phyloP scores from a whole-genome alignment of 2,329 filamentous ascomycete genomes.

The Sporothrix inflata region DNA sequence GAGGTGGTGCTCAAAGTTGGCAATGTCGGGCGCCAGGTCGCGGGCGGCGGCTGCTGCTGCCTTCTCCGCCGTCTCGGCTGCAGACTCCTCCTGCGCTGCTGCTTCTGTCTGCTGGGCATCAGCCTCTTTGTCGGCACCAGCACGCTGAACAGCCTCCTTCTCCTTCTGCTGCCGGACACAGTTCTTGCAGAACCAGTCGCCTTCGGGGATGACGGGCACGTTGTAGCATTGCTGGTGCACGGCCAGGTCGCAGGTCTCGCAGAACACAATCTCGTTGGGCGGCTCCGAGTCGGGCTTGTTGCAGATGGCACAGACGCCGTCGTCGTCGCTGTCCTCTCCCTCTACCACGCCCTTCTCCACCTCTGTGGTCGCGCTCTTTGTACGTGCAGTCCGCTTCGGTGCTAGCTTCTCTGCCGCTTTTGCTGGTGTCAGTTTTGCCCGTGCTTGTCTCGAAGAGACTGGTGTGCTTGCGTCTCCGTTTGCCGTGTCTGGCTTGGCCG shows the following conservation, averaged over 20 bases:
- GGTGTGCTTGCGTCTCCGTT: neutral
- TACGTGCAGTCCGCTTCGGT: neutral
- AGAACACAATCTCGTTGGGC: constrained; percentile 66
- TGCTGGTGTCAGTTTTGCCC: neutral
- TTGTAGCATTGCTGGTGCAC: constrained; percentile 66
- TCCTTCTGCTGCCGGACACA: constrained; percentile 46
- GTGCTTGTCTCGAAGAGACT: neutral
- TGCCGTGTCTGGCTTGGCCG: neutral
- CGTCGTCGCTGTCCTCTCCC: constrained; percentile 43
- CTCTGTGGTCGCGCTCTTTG: too few species aligned
- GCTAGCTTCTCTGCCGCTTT: neutral
- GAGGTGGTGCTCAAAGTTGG: constrained; percentile 61
- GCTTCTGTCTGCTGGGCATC: neutral
- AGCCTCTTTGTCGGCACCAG: neutral
- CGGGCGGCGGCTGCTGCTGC: neutral
- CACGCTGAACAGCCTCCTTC: neutral
- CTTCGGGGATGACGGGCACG: constrained; percentile 60
- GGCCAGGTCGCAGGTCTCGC: constrained; percentile 65
- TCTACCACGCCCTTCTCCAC: too few species aligned
- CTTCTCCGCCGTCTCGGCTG: neutral
- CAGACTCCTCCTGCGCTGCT: neutral
- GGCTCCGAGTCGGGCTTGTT: constrained; percentile 58
- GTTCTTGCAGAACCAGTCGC: constrained; percentile 65
- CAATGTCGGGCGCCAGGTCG: constrained; percentile 50
- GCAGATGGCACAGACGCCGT: constrained; percentile 62